Evolutionary conservation across 805 yeast genomes (phyloP).

Genomic region (Ascoidea rubescens): DNA sequence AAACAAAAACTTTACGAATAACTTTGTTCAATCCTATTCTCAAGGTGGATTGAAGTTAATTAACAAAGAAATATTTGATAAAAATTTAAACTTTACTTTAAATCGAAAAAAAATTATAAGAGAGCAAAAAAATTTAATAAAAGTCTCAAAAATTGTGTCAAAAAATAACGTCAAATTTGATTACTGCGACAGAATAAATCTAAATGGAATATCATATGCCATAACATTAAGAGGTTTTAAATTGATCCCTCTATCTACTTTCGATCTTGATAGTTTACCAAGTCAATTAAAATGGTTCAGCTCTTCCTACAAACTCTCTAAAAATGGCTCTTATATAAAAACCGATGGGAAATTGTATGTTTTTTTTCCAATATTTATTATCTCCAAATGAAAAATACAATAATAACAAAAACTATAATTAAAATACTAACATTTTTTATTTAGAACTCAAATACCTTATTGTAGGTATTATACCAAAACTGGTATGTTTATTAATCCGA

Average conservation of each 20-base stretch:
- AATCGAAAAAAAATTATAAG: slow-evolving; percentile 6
- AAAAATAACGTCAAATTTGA: slow-evolving; percentile 18
- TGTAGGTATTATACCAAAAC: slow-evolving; percentile 8
- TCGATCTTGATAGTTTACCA: slow-evolving; percentile 1
- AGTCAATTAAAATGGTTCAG: slow-evolving; percentile 19
- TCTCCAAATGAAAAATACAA: neutral
- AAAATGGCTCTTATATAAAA: slow-evolving; percentile 18
- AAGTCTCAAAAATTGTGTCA: slow-evolving; percentile 18
- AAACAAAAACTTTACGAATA: too few species aligned
- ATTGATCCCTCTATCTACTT: slow-evolving; percentile 22
- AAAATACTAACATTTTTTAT: neutral
- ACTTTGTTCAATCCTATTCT: slow-evolving; percentile 8
- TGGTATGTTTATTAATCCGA: slow-evolving; percentile 8
- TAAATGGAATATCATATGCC: slow-evolving; percentile 31
- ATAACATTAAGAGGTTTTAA: slow-evolving; percentile 24
- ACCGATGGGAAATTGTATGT: slow-evolving; percentile 1
- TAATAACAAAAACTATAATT: neutral
- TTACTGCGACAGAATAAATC: slow-evolving; percentile 28
- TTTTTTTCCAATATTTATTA: neutral
- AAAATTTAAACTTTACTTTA: slow-evolving; percentile 17
- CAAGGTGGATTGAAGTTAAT: slow-evolving; percentile 26
- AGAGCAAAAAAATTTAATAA: slow-evolving; percentile 11
- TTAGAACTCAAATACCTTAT: slow-evolving; percentile 3
- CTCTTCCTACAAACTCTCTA: slow-evolving; percentile 15
- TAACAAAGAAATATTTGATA: slow-evolving; percentile 21